Evolutionary conservation across 2,329 filamentous ascomycete species (phyloP).

Genomic region (Colletotrichum sp.): DNA sequence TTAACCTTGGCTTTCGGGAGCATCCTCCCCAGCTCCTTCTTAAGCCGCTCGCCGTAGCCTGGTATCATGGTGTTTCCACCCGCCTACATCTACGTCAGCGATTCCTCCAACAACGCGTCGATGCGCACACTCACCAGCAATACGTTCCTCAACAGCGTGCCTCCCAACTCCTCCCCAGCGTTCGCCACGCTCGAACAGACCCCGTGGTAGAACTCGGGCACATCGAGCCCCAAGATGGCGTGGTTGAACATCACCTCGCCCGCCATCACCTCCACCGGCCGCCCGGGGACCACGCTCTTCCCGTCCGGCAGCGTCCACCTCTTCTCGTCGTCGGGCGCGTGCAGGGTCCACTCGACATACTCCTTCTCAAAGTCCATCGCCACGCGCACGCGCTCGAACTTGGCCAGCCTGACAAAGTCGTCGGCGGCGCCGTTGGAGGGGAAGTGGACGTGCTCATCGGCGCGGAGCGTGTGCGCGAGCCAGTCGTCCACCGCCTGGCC

Average conservation of each 20-base stretch:
- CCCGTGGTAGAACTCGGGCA: background rate
- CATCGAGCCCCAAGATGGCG: background rate
- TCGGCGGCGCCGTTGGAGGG: background rate
- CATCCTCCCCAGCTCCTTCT: background rate
- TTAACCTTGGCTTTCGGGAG: background rate
- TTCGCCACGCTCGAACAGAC: background rate
- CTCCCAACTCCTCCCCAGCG: background rate
- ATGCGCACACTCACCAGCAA: background rate
- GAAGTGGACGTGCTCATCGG: background rate
- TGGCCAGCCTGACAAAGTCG: background rate
- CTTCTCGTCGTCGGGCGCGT: background rate
- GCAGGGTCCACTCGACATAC: background rate
- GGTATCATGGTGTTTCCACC: background rate
- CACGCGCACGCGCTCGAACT: background rate
- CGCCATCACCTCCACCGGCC: background rate
- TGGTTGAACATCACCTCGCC: background rate
- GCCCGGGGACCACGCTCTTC: background rate
- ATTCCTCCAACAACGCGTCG: too few species aligned
- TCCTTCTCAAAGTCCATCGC: background rate
- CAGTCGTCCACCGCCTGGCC: background rate
- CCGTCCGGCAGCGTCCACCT: background rate
- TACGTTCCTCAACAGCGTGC: background rate
- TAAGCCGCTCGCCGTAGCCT: background rate
- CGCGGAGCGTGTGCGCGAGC: background rate
- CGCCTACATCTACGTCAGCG: background rate